These are phyloP conservation scores for Fusarium nanum DNA, from an alignment of 2,329 filamentous ascomycete species.

Conservation along the genomic window DNA sequence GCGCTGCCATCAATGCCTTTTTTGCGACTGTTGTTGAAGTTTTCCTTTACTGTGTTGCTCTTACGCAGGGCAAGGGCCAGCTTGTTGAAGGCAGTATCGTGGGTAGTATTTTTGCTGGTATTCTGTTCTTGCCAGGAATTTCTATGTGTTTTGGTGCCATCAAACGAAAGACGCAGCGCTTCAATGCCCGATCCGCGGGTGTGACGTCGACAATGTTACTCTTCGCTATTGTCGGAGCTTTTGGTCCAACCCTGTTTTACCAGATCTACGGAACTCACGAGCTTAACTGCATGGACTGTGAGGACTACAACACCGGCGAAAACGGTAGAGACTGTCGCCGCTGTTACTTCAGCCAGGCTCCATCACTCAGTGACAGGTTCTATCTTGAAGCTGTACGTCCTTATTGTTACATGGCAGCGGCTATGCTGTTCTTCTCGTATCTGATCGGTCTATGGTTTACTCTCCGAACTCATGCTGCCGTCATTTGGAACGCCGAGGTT, in stretches of 20 bases:
- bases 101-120: constrained; percentile 96
- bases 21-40: constrained; percentile 98
- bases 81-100: constrained; percentile 97
- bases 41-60: constrained; percentile 94
- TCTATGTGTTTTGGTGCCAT: constrained; percentile 99
- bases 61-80: constrained; percentile 90
- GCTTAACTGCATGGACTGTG: constrained; percentile 81
- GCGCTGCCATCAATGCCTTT: constrained; percentile 96
- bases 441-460: constrained; percentile 96
- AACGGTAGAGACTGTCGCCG: constrained; percentile 80
- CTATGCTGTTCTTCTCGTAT: constrained; percentile 90
- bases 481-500: constrained; percentile 91
- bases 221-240: constrained; percentile 94
- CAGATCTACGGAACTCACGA: constrained; percentile 99
- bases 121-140: constrained; percentile 91
- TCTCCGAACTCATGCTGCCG: constrained; percentile 91
- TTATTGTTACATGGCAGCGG: constrained; percentile 89
- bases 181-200: constrained; percentile 95
- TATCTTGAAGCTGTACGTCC: constrained; percentile 91
- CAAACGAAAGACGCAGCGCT: constrained; percentile 97
- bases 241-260: constrained; percentile 96
- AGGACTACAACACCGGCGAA: constrained; percentile 57
- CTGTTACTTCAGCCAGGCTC: constrained; percentile 92
- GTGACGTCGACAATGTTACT: constrained; percentile 98
- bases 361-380: constrained; percentile 86